Conservation (phyloP, 2,329 filamentous ascomycete genomes). For the Kalmusia sp. region DNA sequence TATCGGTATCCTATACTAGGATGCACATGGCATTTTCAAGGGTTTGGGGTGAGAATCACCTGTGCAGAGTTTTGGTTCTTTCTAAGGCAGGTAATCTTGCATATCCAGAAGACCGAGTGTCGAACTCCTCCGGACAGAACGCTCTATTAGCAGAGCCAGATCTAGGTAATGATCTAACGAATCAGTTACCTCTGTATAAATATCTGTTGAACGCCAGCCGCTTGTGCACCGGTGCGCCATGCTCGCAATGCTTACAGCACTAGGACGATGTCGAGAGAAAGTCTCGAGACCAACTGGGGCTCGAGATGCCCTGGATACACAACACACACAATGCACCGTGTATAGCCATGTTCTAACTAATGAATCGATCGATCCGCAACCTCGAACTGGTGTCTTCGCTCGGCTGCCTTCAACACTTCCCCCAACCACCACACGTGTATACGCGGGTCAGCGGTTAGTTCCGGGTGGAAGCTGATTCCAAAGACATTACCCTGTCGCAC, state of each 20-base stretch:
- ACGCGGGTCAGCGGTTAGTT: constrained; percentile 84
- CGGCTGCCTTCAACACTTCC: constrained; percentile 61
- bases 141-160: not conserved
- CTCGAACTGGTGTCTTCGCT: constrained; percentile 40
- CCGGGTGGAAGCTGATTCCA: constrained; percentile 94
- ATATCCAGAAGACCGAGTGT: not conserved
- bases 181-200: not conserved
- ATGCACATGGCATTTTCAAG: no score
- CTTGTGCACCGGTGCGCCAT: constrained; percentile 11
- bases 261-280: no score
- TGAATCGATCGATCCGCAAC: constrained; percentile 32
- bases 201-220: constrained; percentile 17
- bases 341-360: no score
- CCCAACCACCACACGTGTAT: constrained; percentile 95
- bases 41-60: not conserved
- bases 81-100: not conserved
- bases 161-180: constrained; percentile 22
- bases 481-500: constrained; percentile 91
- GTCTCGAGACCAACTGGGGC: no score
- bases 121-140: not conserved
- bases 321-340: no score
- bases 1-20: constrained; percentile 1
- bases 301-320: no score
- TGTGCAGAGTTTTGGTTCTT: not conserved
- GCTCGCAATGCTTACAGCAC: not conserved